These are phyloP conservation scores for Pichia cabralensis DNA, from an alignment of 805 yeast genomes.

Conservation along the genomic window DNA sequence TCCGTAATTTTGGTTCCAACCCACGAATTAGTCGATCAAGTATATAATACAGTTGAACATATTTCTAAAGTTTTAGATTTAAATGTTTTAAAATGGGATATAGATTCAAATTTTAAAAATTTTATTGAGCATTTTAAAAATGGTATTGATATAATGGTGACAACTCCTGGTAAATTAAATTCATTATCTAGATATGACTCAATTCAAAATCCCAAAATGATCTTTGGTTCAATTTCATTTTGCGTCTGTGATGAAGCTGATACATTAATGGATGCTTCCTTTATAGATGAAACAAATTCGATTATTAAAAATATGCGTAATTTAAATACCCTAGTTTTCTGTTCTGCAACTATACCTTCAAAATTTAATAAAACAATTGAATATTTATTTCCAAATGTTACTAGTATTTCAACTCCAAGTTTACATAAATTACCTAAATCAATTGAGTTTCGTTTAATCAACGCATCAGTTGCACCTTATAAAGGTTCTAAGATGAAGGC, in stretches of 20 bases:
- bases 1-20: slow-evolving; percentile 83
- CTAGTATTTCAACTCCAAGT: slow-evolving; percentile 65
- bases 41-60: slow-evolving; percentile 35
- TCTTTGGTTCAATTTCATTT: slow-evolving; percentile 39
- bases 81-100: slow-evolving; percentile 50
- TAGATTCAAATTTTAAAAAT: slow-evolving; percentile 43
- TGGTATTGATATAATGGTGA: slow-evolving; percentile 69
- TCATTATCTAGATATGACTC: slow-evolving; percentile 25
- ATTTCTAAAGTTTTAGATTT: slow-evolving; percentile 30
- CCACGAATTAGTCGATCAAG: slow-evolving; percentile 79
- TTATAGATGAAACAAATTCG: slow-evolving; percentile 53
- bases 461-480: slow-evolving; percentile 70
- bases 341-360: slow-evolving; percentile 85
- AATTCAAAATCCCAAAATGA: slow-evolving; percentile 25
- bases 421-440: slow-evolving; percentile 77
- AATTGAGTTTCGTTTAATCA: slow-evolving; percentile 63
- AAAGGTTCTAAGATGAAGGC: slow-evolving; percentile 78
- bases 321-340: slow-evolving; percentile 57
- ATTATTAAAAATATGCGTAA: slow-evolving; percentile 40
- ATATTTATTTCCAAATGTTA: slow-evolving; percentile 52
- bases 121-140: slow-evolving; percentile 37
- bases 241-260: slow-evolving; percentile 91
- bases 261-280: slow-evolving; percentile 75
- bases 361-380: slow-evolving; percentile 56
- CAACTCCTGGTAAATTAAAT: slow-evolving; percentile 72